A percentile compares a stretch with the other conserved stretches of the same genome.
These are phyloP conservation scores for Trichosporon sp. DNA, from an alignment of 1,284 basidiomycete genomes.

Conservation along the genomic window DNA sequence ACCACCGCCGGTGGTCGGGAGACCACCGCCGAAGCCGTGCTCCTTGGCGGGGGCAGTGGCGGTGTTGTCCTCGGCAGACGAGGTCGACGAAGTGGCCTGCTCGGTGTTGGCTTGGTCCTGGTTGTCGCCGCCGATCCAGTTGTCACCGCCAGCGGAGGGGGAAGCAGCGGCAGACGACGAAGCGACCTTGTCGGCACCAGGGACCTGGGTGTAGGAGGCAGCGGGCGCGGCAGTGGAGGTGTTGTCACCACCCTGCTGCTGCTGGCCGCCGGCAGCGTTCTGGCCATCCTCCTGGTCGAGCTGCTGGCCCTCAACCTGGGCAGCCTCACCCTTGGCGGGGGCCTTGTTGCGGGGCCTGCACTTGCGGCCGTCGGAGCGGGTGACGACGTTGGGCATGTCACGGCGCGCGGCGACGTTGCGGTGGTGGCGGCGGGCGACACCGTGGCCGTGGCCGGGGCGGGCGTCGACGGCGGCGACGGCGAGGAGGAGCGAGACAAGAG, in stretches of 20 bases:
- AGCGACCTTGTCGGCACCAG: not conserved
- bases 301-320: not conserved
- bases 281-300: not conserved
- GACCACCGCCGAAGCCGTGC: not conserved
- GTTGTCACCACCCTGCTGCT: not conserved
- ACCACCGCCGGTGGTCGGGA: constrained; percentile 15
- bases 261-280: no score
- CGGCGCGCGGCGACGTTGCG: not conserved
- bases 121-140: not conserved
- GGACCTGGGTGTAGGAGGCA: not conserved
- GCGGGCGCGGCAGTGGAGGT: not conserved
- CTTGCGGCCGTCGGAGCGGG: not conserved
- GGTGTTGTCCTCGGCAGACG: not conserved
- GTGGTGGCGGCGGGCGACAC: not conserved
- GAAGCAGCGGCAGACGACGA: not conserved
- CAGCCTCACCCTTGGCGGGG: not conserved
- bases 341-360: not conserved
- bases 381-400: not conserved
- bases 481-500: constrained; percentile 4
- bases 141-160: not conserved
- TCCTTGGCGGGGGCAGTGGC: not conserved
- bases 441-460: not conserved
- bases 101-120: not conserved
- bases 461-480: not conserved
- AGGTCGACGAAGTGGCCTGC: not conserved